These are phyloP conservation scores for Centaurea solstitialis DNA, from an alignment of 129 eudicot species.

Conservation along the genomic window DNA sequence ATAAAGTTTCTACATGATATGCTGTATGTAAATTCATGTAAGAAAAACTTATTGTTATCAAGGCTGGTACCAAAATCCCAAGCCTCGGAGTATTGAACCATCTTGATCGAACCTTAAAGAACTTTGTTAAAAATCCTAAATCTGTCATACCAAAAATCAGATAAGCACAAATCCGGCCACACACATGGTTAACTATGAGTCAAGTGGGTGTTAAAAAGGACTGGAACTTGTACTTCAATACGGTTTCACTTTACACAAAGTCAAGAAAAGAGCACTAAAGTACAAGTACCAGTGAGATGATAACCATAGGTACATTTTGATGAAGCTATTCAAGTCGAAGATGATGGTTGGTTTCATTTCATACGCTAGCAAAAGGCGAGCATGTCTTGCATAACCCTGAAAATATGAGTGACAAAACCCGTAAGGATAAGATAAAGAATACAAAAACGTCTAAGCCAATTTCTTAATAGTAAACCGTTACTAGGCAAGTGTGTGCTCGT, in stretches of 20 bases:
- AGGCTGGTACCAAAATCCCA: conserved; percentile 26
- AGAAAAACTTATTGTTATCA: conserved; percentile 31
- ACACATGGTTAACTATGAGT: too few relatives aligned
- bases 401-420: conserved; percentile 52
- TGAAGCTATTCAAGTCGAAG: too few relatives aligned
- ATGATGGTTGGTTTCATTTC: conserved; percentile 36
- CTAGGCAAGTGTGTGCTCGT: neutral
- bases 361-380: conserved; percentile 68
- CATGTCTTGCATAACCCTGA: conserved; percentile 82
- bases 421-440: neutral
- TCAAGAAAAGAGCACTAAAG: too few relatives aligned
- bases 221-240: too few relatives aligned
- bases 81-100: conserved; percentile 56
- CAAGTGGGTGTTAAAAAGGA: too few relatives aligned
- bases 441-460: neutral
- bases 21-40: conserved; percentile 41
- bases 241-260: too few relatives aligned
- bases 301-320: conserved; percentile 12
- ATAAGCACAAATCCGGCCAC: conserved; percentile 15
- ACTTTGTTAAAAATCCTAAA: conserved; percentile 34
- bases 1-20: conserved; percentile 47
- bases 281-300: conserved; percentile 13
- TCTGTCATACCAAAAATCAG: conserved; percentile 49
- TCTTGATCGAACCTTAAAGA: conserved; percentile 30
- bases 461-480: neutral